Percentiles rank a stretch among this genome's conserved stretches.
phyloP scores from a whole-genome alignment of 768 basidiomycete genomes.

The Leccinum disarticulatum region DNA sequence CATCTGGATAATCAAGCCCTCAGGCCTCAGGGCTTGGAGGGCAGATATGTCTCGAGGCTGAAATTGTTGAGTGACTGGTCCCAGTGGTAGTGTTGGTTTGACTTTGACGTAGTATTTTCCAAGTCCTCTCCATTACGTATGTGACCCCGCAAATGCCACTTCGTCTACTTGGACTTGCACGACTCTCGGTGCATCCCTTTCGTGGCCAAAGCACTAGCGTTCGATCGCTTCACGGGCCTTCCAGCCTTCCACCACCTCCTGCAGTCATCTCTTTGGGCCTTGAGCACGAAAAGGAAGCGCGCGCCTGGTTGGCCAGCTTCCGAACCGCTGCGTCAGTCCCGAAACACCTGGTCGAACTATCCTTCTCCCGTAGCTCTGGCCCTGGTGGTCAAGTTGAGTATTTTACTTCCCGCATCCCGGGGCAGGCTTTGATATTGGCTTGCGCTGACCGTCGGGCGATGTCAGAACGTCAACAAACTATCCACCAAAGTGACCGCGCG shows the following conservation, averaged over 20 bases:
- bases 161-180: background rate
- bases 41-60: background rate
- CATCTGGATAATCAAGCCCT: background rate
- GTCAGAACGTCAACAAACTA: slow-evolving; percentile 88
- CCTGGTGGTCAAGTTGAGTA: slow-evolving; percentile 75
- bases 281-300: slow-evolving; percentile 47
- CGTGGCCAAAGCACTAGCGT: background rate
- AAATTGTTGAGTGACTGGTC: background rate
- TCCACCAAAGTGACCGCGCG: slow-evolving; percentile 76
- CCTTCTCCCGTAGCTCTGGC: slow-evolving; percentile 78
- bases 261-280: slow-evolving; percentile 35
- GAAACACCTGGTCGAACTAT: slow-evolving; percentile 54
- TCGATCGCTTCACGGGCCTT: slow-evolving; percentile 27
- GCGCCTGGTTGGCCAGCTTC: slow-evolving; percentile 56
- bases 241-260: slow-evolving; percentile 48
- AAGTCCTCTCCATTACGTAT: too few relatives aligned
- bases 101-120: background rate
- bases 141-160: background rate
- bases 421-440: background rate
- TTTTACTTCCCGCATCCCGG: background rate
- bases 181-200: background rate
- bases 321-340: slow-evolving; percentile 42
- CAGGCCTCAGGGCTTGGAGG: background rate
- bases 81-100: background rate
- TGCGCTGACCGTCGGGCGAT: background rate